Base-by-base conservation (phyloP, 345 rosid species). In the Carallia brachiata region DNA sequence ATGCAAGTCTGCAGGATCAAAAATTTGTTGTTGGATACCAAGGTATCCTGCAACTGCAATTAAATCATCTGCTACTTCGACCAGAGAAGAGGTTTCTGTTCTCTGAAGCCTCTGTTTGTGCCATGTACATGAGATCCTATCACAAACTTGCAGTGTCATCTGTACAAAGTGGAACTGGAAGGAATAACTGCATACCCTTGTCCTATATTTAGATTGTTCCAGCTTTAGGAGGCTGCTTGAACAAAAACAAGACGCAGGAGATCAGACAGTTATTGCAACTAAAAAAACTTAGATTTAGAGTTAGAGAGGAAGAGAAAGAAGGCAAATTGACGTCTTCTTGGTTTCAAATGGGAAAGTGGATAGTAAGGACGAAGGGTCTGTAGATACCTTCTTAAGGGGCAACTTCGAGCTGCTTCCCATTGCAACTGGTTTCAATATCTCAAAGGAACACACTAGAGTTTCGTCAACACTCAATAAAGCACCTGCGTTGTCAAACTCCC, bases 401-500 rank as follows among this genome's bases (percentile, higher is more conserved):
- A 72, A 4, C 70, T 68, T 77, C 3, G 81, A 70, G 70, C 66
- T 67, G 65, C 67, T 71, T 47, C 96, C 78, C 58, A 86, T 63
- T 37, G 82, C 72, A 67, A 70, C 75, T 37, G 99, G 98, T 81
- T 96, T 96, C 78, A 96, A 70, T 80, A 96, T 92, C 85, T 92
- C 96, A 67, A 96, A 96, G 6, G 99, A 88, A 79, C 99, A 96
- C 19, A 92, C 88, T 17, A 96, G 84, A 63, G 84, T 63, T 50
- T 86, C 85, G n/a, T 92, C 94, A 12, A 96, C 96, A 32, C 96
- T 92, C 79, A 96, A 66, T 31, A 92, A 60, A n/a, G 97, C 97
- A 70, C 98, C 99, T 0, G 93, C 99, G 75, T 96, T 92, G 82
- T 96, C 97, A 77, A 96, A 96, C 81, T 96, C 99, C 59, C 99